Evolutionary conservation across 192 early-diverging fungal species (phyloP), one percentile per base, ranked within the genome.

Genomic region (Backusella mclennaniae): DNA sequence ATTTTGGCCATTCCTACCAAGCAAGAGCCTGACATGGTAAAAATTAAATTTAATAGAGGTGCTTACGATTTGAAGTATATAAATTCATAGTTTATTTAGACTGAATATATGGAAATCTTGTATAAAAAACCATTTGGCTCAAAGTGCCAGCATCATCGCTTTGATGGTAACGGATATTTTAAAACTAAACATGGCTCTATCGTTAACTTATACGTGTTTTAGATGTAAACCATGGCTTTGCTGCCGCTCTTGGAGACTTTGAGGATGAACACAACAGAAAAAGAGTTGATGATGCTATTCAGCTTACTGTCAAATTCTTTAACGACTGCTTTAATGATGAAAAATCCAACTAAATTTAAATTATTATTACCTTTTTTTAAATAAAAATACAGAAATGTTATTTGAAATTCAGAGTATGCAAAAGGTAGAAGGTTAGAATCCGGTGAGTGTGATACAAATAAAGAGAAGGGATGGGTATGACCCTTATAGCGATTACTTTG

Each of bases 1-100:
- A 73, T 93, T 69, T 81, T 91, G 70, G 73, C 86, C n/a, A 74
- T 92, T 77, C 86, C 89, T 9, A 84, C 83, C 77, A 89, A 92
- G 83, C 84, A 93, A 71, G 93, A 94, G 68, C 66, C 75, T 33
- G 89, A 89, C 35, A 80, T 85, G 82, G 53, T 59, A 59, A 59
- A 23, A 14, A 15, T 44, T 26, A 59, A 9, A 53, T 53, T 21
- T 11, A 59, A 23, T 29, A 59, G n/a, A 26, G 8, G 53, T 23
- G 2, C 4, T 53, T 19, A 59, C 21, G 9, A 59, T 17, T 3
- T 59, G 6, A 59, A n/a, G 12, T 44, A 49, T 14, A 15, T 17
- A 17, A 3, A 44, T 19, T 0, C 5, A 44, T 44, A 17, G 42
- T 44, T 14, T 63, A 4, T 63, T 63, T 29, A 63, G 56, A 77